phyloP scores from a whole-genome alignment of 2,329 filamentous ascomycete genomes.

The Tolypocladium nubicola region DNA sequence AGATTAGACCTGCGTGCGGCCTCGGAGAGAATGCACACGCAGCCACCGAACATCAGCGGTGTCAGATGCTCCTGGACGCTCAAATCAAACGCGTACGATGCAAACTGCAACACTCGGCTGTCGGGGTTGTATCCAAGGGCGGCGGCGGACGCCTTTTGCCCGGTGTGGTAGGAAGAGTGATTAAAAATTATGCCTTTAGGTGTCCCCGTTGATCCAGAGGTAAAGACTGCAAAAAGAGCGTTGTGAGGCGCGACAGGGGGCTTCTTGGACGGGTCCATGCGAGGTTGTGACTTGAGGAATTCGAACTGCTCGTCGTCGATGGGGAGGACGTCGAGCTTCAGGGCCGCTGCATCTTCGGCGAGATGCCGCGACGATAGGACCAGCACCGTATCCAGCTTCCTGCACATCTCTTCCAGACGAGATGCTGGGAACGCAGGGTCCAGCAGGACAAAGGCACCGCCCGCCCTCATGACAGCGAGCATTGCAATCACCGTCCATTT shows the following conservation, averaged over 20 bases:
- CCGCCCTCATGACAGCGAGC: slow-evolving; percentile 20
- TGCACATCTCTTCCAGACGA: slow-evolving; percentile 1
- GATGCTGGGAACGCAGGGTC: slow-evolving; percentile 8
- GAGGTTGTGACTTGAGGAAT: background rate
- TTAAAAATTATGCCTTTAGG: background rate
- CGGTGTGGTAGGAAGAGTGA: slow-evolving; percentile 9
- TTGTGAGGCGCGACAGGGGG: background rate
- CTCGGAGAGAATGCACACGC: slow-evolving; percentile 44
- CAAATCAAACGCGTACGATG: slow-evolving; percentile 43
- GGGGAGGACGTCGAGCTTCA: background rate
- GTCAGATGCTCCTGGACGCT: slow-evolving; percentile 42
- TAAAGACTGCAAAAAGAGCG: background rate
- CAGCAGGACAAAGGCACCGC: slow-evolving; percentile 21
- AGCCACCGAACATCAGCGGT: slow-evolving; percentile 37
- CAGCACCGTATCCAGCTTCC: background rate
- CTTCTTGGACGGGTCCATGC: background rate
- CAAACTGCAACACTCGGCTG: slow-evolving; percentile 35
- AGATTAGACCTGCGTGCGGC: slow-evolving; percentile 40
- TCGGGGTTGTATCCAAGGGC: slow-evolving; percentile 26
- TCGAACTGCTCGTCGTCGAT: background rate
- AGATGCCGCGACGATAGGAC: background rate
- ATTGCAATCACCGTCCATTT: slow-evolving; percentile 17
- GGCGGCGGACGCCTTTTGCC: slow-evolving; percentile 1
- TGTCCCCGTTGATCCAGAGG: background rate
- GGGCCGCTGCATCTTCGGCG: background rate